Base-by-base conservation (phyloP, 352 stramenopile genomes). In the Pythium pyrilobum region DNA sequence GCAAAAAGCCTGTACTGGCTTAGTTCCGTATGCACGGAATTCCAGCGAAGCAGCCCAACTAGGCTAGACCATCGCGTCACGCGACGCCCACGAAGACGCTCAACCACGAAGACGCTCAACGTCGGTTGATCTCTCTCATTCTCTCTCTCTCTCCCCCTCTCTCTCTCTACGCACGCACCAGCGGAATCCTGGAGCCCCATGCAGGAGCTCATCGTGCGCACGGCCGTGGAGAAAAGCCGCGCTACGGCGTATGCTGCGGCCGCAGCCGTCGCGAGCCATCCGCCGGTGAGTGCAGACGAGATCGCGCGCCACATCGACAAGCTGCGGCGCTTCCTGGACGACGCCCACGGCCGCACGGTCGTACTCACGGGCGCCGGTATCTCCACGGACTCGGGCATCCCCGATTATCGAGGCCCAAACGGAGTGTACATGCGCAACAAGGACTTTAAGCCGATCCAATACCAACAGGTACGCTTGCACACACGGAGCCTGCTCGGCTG, bases 311-410 rank as follows among this genome's bases (percentile, higher is more conserved):
- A 87, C 49, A 71, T 69, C 21, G 44, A 64, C 25, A 62, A 64
- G 38, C 61, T 90, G 33, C 65, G 69, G 10, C 62, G 57, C 23
- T 91, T 91, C 44, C 63, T 91, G 28, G 76, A 91, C 9, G 51
- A 34, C 4, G 74, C 59, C 8, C 42, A 66, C 28, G 78, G 81
- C 32, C 73, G 73, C 38, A 79, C 74, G 5, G 57, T 89, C 20
- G 85, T 92, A 47, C 66, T 99, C 32, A 98, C 94, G 0, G 96
- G 96, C 21, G 96, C 96, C 0, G 96, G 96, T n/a, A 89, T 99
- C 39, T 98, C 89, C 10, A 99, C 96, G 16, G 95, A 98, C 67
- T 97, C 83, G 20, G 96, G 96, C 11, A 98, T 99, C 69, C 95
- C 97, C 0, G 97, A 99, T 70, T 99, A 99, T 69, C 75, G 97